phyloP scores from a whole-genome alignment of 129 eudicot species.

The Tagetes erecta region DNA sequence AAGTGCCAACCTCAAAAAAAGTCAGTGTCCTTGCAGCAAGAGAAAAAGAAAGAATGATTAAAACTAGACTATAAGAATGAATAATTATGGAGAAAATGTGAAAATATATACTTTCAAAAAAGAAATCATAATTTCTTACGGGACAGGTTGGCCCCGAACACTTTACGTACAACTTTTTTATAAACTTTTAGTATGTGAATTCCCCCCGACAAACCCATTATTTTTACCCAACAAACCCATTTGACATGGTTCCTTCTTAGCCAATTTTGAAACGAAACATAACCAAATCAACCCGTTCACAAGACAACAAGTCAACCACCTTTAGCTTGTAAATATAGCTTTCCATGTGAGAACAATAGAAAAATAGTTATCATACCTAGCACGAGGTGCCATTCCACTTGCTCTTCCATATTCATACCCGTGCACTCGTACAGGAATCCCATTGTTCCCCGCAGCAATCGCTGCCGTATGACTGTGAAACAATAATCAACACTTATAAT shows the following conservation, averaged over 20 bases:
- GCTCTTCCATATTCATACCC: conserved; percentile 93
- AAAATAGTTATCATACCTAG: conserved; percentile 52
- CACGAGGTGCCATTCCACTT: conserved; percentile 99
- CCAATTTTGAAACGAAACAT: neutral
- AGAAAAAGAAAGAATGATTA: neutral
- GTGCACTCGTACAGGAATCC: conserved; percentile 89
- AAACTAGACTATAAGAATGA: neutral
- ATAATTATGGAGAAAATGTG: neutral
- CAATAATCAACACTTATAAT: neutral
- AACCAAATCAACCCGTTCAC: neutral
- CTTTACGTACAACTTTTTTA: neutral
- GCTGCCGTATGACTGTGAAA: conserved; percentile 90
- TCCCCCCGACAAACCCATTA: neutral
- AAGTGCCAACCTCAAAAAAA: neutral
- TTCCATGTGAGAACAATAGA: neutral
- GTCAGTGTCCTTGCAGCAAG: neutral
- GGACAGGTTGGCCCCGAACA: neutral
- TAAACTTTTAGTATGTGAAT: neutral
- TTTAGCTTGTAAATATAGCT: neutral
- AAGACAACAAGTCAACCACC: neutral
- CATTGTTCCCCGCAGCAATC: conserved; percentile 97
- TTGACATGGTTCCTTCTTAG: neutral
- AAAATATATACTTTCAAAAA: neutral
- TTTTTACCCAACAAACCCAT: neutral
- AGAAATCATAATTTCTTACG: neutral